Evolutionary conservation across 2,329 filamentous ascomycete genomes (phyloP).

Genomic region (Gyromitra esculenta): DNA sequence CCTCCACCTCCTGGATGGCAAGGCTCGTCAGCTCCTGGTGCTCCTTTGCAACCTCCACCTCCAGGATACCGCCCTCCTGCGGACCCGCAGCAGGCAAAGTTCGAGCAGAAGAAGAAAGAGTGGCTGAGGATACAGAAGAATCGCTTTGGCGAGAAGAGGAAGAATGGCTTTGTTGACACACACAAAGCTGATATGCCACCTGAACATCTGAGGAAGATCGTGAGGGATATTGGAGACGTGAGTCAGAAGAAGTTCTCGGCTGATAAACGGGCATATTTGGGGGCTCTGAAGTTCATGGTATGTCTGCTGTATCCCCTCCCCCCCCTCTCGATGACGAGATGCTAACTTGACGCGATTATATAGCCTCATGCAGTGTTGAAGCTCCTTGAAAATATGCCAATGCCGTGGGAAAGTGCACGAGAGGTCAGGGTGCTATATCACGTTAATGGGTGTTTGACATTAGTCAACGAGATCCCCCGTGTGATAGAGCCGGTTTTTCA

Average conservation of each 20-base stretch:
- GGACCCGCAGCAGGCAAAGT: slow-evolving; percentile 89
- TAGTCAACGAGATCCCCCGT: slow-evolving; percentile 95
- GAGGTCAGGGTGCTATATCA: slow-evolving; percentile 99
- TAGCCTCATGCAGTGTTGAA: slow-evolving; percentile 92
- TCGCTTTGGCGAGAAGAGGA: slow-evolving; percentile 95
- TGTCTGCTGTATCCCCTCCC: slow-evolving; percentile 22
- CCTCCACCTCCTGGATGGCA: slow-evolving; percentile 76
- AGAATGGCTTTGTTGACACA: slow-evolving; percentile 94
- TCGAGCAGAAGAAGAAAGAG: slow-evolving; percentile 98
- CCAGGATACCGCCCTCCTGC: slow-evolving; percentile 83
- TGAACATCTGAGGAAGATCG: slow-evolving; percentile 97
- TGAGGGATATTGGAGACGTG: slow-evolving; percentile 97
- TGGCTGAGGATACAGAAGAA: slow-evolving; percentile 92
- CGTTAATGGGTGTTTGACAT: slow-evolving; percentile 93
- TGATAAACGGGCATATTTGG: slow-evolving; percentile 97
- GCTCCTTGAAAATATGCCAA: slow-evolving; percentile 98
- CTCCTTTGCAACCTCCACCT: slow-evolving; percentile 72
- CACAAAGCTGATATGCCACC: slow-evolving; percentile 99
- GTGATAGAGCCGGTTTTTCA: slow-evolving; percentile 98
- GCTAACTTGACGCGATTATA: slow-evolving; percentile 55
- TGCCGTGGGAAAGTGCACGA: slow-evolving; percentile 97
- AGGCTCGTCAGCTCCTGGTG: slow-evolving; percentile 62
- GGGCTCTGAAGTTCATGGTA: slow-evolving; percentile 94
- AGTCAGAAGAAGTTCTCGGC: slow-evolving; percentile 99
- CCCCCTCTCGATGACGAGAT: slow-evolving; percentile 35